Percentiles rank a stretch among this genome's conserved stretches.
These are phyloP conservation scores for Collybia nuda DNA, from an alignment of 768 basidiomycete genomes.

Conservation along the genomic window DNA sequence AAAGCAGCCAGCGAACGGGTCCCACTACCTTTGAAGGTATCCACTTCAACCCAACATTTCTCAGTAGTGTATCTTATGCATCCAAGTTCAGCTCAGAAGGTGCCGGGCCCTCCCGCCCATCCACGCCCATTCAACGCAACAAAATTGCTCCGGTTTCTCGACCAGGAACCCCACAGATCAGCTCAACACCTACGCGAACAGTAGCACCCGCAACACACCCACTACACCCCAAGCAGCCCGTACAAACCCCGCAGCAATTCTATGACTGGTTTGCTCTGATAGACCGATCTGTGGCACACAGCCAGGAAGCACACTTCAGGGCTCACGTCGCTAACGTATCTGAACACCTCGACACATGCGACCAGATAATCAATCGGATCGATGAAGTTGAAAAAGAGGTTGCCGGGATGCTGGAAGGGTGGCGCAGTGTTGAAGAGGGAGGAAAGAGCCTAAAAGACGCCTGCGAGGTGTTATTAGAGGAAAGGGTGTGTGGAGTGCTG, in stretches of 20 bases:
- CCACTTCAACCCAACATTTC: conserved; percentile 9
- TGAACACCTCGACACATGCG: conserved; percentile 77
- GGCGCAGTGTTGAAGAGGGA: conserved; percentile 90
- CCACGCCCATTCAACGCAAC: conserved; percentile 41
- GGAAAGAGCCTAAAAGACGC: conserved; percentile 89
- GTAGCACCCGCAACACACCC: conserved; percentile 36
- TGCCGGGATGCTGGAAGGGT: conserved; percentile 78
- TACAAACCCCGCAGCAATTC: conserved; percentile 93
- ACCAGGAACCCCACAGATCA: conserved; percentile 38
- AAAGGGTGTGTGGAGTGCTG: conserved; percentile 60
- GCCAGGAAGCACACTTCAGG: conserved; percentile 91
- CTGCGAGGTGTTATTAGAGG: conserved; percentile 86
- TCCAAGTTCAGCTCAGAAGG: conserved; percentile 30
- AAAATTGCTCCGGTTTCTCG: conserved; percentile 30
- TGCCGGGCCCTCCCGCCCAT: conserved; percentile 25
- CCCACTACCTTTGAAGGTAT: conserved; percentile 77
- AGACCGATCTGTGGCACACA: conserved; percentile 87
- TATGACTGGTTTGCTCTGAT: conserved; percentile 95
- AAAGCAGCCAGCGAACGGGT: conserved; percentile 60
- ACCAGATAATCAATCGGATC: conserved; percentile 68
- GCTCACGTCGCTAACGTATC: conserved; percentile 78
- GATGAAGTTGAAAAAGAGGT: conserved; percentile 75
- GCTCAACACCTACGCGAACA: conserved; percentile 8
- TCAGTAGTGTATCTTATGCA: conserved; percentile 9
- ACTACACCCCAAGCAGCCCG: conserved; percentile 72